Evolutionary conservation across 257 asterid genomes (phyloP).

Genomic region (Rubia yunnanensis): DNA sequence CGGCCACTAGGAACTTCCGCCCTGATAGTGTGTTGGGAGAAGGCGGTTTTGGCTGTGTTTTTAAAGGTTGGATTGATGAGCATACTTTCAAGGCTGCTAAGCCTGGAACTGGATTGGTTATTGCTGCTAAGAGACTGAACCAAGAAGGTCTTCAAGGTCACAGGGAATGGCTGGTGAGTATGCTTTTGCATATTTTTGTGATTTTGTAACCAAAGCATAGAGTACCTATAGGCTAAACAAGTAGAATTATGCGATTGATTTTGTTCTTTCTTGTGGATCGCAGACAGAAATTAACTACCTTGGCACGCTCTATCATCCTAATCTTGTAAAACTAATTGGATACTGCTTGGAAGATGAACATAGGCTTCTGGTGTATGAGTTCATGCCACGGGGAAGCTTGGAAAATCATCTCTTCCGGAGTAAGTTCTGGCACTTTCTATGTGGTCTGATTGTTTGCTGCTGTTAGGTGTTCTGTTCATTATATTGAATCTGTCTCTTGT

Average conservation of each 20-base stretch:
- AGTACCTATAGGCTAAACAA: too few relatives aligned
- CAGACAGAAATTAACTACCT: conserved; percentile 40
- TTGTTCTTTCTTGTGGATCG: conserved; percentile 3
- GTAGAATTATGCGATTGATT: background rate
- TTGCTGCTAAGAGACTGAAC: conserved; percentile 70
- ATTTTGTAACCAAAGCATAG: background rate
- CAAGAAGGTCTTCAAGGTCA: conserved; percentile 80
- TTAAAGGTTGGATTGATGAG: conserved; percentile 84
- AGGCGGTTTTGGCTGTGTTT: conserved; percentile 80
- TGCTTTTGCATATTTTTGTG: background rate
- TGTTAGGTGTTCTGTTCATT: background rate
- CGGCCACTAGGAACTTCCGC: conserved; percentile 74
- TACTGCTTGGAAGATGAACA: conserved; percentile 44
- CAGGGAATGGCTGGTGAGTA: conserved; percentile 81
- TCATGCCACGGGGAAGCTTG: conserved; percentile 41
- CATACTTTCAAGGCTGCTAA: conserved; percentile 52
- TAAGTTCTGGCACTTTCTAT: conserved; percentile 17
- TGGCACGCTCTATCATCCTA: conserved; percentile 30
- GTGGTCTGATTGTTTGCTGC: background rate
- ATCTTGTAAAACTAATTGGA: conserved; percentile 38
- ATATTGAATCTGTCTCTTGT: background rate
- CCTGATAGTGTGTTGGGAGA: conserved; percentile 86
- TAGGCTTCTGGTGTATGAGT: conserved; percentile 35
- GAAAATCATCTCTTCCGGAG: conserved; percentile 42
- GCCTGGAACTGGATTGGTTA: conserved; percentile 70